Base-by-base conservation (phyloP, 208 protist genomes). In the Porcisia hertigi region DNA sequence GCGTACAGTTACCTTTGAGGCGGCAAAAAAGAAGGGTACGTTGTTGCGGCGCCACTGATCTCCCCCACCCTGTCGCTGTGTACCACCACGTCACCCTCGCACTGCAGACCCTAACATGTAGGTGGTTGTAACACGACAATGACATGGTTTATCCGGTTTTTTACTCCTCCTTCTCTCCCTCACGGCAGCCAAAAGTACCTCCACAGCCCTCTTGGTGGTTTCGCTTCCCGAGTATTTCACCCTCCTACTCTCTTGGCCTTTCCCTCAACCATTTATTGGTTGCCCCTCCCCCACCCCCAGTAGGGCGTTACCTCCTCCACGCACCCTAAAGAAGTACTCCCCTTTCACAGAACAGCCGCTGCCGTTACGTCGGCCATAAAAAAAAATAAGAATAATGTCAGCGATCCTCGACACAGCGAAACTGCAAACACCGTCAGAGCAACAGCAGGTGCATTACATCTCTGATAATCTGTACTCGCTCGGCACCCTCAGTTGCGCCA, bases 401-500 rank as follows among this genome's bases (percentile, higher is more conserved):
- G 43, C 71, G 45, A 45, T 39, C 20, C 69, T 64, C 1, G n/a
- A 41, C 12, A n/a, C 64, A 7, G 47, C 53, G 18, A 72, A 77
- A 67, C 73, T 82, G 58, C 73, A 59, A n/a, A 73, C 78, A 9
- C 78, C 78, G 16, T 8, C 53, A 39, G 73, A 82, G 69, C 78
- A 82, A 60, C 67, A 41, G 14, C 78, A 82, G 71, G 74, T 83
- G 45, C 79, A 86, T 76, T 91, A 91, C 74, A 74, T 91, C 55
- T 83, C 76, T 69, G 79, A 81, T 52, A 78, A 81, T 55, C 69
- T 92, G 53, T 91, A 88, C 78, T 54, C 78, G 4, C 84, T 94
- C 65, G 92, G 92, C 49, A 90, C 90, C 14, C 79, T 85, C 14
- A 86, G 79, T 70, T 96, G 92, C 76, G 80, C 83, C 14, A 79